Evolutionary conservation across 805 yeast genomes (phyloP).

Genomic region (Kodamaea jinghongensis): DNA sequence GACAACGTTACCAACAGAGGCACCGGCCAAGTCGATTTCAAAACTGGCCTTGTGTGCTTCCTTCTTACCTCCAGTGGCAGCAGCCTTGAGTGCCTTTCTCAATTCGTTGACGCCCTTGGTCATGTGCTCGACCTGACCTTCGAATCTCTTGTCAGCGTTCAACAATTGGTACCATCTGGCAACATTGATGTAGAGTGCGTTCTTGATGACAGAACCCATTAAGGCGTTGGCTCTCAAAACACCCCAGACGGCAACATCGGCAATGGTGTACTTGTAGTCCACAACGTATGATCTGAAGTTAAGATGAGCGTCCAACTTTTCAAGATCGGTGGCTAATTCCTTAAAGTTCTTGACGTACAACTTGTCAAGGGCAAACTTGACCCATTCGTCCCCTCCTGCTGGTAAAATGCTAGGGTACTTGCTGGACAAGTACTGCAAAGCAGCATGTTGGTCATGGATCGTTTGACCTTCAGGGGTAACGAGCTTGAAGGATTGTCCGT

Average conservation of each 20-base stretch:
- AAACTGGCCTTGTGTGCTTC: conserved; percentile 92
- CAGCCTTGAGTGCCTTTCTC: conserved; percentile 61
- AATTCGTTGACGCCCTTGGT: conserved; percentile 69
- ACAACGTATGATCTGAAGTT: conserved; percentile 78
- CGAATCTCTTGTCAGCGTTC: conserved; percentile 65
- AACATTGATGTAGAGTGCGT: conserved; percentile 77
- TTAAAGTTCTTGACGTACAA: conserved; percentile 84
- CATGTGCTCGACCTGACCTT: conserved; percentile 64
- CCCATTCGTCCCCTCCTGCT: conserved; percentile 45
- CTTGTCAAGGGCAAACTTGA: conserved; percentile 62
- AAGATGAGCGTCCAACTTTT: conserved; percentile 75
- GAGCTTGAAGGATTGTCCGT: conserved; percentile 43
- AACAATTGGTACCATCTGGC: conserved; percentile 90
- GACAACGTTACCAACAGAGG: conserved; percentile 91
- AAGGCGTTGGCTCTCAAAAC: conserved; percentile 88
- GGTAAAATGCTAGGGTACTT: conserved; percentile 16
- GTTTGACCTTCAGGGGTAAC: conserved; percentile 42
- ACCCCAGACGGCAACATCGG: conserved; percentile 93
- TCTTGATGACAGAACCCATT: conserved; percentile 86
- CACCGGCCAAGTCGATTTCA: conserved; percentile 89
- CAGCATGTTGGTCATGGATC: conserved; percentile 40
- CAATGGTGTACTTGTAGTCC: conserved; percentile 65
- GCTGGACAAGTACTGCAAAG: conserved; percentile 50
- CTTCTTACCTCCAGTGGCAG: conserved; percentile 48
- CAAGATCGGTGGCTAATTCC: conserved; percentile 73